phyloP scores from a whole-genome alignment of 1,284 basidiomycete genomes.

The Malassezia nana region DNA sequence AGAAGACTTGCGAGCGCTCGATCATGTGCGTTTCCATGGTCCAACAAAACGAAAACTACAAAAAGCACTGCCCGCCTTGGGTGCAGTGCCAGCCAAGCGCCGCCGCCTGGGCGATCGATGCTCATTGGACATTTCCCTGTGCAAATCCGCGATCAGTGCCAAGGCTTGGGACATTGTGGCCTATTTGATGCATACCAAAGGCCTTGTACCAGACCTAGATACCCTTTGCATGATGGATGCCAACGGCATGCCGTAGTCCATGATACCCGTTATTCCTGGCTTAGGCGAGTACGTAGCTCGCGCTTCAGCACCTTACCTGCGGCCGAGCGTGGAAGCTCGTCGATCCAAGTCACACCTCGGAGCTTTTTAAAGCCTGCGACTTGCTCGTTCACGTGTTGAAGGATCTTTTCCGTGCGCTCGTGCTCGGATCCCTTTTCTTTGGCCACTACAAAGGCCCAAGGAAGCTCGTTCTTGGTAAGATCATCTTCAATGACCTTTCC shows the following conservation, averaged over 20 bases:
- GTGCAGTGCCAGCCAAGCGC: constrained; percentile 4
- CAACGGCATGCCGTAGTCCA: constrained; percentile 4
- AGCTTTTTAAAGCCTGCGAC: constrained; percentile 44
- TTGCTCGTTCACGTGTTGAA: constrained; percentile 29
- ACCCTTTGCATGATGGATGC: constrained; percentile 13
- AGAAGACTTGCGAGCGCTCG: constrained; percentile 2
- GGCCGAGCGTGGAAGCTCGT: constrained; percentile 29
- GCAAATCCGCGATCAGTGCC: constrained; percentile 4
- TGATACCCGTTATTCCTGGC: background rate
- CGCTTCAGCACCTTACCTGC: constrained; percentile 44
- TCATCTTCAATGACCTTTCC: constrained; percentile 1
- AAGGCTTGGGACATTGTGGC: constrained; percentile 12
- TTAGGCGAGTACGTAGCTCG: constrained; percentile 21
- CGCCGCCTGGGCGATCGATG: constrained; percentile 8
- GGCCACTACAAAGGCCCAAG: constrained; percentile 32
- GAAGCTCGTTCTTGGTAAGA: constrained; percentile 25
- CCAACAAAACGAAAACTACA: background rate
- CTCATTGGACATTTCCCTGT: background rate
- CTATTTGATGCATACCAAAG: constrained; percentile 16
- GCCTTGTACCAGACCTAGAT: constrained; percentile 12
- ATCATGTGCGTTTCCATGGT: background rate
- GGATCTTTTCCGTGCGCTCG: constrained; percentile 19
- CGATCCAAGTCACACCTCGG: constrained; percentile 34
- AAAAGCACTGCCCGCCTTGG: background rate
- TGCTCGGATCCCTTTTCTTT: constrained; percentile 7